phyloP scores from a whole-genome alignment of 768 basidiomycete genomes.

The Amanita phalloides region DNA sequence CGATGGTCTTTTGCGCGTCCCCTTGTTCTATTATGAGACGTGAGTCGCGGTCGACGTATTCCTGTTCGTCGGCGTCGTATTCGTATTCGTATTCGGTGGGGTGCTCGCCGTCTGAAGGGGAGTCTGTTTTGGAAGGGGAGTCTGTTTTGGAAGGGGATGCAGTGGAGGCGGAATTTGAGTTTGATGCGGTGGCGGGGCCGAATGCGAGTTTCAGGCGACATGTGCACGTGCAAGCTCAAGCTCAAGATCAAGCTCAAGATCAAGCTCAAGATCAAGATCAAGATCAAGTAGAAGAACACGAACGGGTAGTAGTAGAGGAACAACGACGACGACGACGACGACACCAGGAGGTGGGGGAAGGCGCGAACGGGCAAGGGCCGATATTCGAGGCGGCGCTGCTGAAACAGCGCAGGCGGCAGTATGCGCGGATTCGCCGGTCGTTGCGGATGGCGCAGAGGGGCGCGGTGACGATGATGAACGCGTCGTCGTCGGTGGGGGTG shows the following conservation, averaged over 20 bases:
- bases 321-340: too few species aligned
- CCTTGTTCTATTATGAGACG: background rate
- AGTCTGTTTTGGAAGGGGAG: too few species aligned
- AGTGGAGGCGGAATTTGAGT: too few species aligned
- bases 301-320: too few species aligned
- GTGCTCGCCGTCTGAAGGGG: too few species aligned
- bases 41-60: background rate
- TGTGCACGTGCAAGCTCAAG: too few species aligned
- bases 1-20: background rate
- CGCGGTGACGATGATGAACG: background rate
- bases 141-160: too few species aligned
- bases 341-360: background rate
- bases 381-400: background rate
- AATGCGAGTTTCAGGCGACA: background rate
- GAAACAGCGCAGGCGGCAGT: background rate
- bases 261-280: too few species aligned
- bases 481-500: background rate
- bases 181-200: too few species aligned
- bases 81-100: too few species aligned
- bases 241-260: too few species aligned
- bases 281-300: too few species aligned
- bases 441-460: background rate
- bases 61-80: background rate
- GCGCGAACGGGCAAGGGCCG: background rate
- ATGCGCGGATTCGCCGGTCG: background rate